Evolutionary conservation across 768 basidiomycete species (phyloP).

Genomic region (Tulasnella sp.): DNA sequence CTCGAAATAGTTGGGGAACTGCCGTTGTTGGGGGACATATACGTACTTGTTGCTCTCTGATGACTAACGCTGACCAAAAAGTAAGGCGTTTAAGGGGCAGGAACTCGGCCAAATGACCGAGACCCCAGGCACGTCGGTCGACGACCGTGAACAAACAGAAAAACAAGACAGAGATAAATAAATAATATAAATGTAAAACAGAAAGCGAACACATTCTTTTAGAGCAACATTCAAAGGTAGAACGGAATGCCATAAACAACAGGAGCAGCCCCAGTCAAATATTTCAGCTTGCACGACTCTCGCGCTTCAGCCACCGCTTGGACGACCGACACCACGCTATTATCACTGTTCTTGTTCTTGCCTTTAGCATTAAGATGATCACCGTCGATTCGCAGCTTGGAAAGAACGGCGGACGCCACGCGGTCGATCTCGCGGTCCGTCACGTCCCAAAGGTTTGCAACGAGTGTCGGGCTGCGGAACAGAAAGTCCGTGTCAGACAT

Average conservation of each 20-base stretch:
- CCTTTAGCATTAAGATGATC: not conserved
- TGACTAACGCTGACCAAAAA: not conserved
- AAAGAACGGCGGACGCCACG: conserved; percentile 76
- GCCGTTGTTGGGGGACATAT: not conserved
- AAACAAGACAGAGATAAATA: conserved; percentile 1
- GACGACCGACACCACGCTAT: conserved; percentile 45
- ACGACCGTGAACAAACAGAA: not conserved
- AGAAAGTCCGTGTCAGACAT: not conserved
- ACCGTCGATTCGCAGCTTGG: conserved; percentile 49
- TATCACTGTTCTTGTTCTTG: conserved; percentile 18
- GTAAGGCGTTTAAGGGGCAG: not conserved
- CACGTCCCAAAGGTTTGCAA: conserved; percentile 97
- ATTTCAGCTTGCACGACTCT: conserved; percentile 78
- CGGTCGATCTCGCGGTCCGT: conserved; percentile 97
- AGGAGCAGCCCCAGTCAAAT: conserved; percentile 89
- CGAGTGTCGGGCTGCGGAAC: conserved; percentile 65
- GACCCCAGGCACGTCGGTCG: not conserved
- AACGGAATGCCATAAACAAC: conserved; percentile 95
- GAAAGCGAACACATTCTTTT: not conserved
- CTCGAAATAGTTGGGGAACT: not conserved
- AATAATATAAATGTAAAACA: not conserved
- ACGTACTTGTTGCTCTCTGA: not conserved
- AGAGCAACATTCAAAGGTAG: conserved; percentile 45
- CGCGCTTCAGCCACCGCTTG: conserved; percentile 73
- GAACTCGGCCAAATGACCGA: not conserved